Evolutionary conservation across 495 filamentous ascomycete species (phyloP).

Genomic region (Recurvomyces mirabilis): DNA sequence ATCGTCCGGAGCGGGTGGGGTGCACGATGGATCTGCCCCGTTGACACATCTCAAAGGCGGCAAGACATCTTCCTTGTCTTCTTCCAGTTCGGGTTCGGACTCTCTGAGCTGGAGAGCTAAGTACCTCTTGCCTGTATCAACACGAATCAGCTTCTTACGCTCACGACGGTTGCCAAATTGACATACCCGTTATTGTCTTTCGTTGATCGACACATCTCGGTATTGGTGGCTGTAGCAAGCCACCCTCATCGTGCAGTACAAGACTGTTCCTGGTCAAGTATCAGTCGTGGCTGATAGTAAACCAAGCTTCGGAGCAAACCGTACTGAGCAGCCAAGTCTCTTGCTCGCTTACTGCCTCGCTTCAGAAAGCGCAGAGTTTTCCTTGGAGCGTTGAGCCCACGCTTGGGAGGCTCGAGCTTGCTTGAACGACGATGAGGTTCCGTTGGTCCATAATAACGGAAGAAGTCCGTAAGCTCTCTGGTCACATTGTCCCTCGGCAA

Average conservation of each 20-base stretch:
- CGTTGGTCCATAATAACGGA: conserved; percentile 12
- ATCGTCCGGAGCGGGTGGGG: too few relatives aligned
- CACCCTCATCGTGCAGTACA: conserved; percentile 10
- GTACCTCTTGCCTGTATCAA: too few relatives aligned
- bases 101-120: too few relatives aligned
- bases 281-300: too few relatives aligned
- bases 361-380: conserved; percentile 14
- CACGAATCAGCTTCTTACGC: too few relatives aligned
- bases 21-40: too few relatives aligned
- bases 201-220: conserved; percentile 10
- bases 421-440: conserved; percentile 14
- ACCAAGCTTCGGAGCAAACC: too few relatives aligned
- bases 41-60: not conserved
- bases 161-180: too few relatives aligned
- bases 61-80: not conserved
- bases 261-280: not conserved
- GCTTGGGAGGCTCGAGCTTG: conserved; percentile 6
- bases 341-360: not conserved
- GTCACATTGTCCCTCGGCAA: conserved; percentile 3
- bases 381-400: not conserved
- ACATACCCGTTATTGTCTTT: conserved; percentile 10
- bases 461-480: conserved; percentile 10
- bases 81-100: too few relatives aligned
- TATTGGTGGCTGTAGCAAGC: too few relatives aligned
- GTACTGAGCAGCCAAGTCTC: not conserved